Evolutionary conservation across 257 asterid species (phyloP), one percentile per base, ranked within the genome.

Genomic region (Petrea volubilis): DNA sequence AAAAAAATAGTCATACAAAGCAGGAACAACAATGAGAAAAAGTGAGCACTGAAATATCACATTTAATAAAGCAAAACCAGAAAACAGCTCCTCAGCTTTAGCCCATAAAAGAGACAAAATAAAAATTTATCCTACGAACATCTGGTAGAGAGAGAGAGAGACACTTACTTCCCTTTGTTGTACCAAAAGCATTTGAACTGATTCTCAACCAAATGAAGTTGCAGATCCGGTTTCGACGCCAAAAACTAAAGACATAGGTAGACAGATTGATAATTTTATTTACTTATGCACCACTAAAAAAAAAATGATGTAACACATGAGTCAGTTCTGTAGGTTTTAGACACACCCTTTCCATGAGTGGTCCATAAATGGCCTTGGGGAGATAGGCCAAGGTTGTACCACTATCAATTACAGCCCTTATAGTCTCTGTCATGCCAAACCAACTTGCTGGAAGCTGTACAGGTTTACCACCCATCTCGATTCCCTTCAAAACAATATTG

Each of bases 301-400:
- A 5, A 12, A 12, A 1, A 12, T 38, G 7, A 33, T 33, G 38
- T 33, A 38, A 38, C 9, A 38, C 2, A 38, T 38, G 43, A 12
- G 9, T 3, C 1, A 38, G 43, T 7, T 38, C 9, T 38, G 4
- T 4, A 57, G 23, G 46, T 53, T 49, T 31, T 6, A 6, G 51
- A 68, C 27, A 27, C 68, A 86, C 96, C 92, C 77, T 77, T 24
- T 28, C 60, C 60, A 77, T 31, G 62, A 88, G 60, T 67, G 79
- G 79, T 56, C 72, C 69, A 67, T 86, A 88, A 52, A 84, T 28
- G 57, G 73, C 68, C 2, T 82, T 38, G 18, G 96, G 84, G 72
- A 88, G 87, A 76, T 86, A 88, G 62, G 96, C 86, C 77, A 88
- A 79, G 70, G 96, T 88, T 60, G 92, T 82, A 64, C 96, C 92